Base-by-base conservation (phyloP, 2,329 filamentous ascomycete species). In the Salinomyces thailandicus region DNA sequence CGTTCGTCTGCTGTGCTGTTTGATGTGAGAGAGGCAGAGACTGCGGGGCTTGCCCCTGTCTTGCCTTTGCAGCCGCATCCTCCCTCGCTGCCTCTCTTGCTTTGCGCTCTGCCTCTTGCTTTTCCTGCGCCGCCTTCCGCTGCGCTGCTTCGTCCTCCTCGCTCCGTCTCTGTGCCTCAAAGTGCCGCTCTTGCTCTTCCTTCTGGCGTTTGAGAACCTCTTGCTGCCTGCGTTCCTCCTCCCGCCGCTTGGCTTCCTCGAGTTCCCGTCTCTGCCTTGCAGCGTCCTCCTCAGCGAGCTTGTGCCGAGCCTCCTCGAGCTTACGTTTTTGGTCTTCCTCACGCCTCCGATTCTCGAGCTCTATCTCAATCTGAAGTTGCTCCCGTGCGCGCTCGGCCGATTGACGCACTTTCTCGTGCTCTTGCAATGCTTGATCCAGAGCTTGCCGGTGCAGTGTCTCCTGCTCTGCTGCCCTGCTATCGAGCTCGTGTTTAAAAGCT, bases 401-500 rank as follows among this genome's bases (percentile, higher is more conserved):
- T 35, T 66, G 60, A 31, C 68, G 69, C 8, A 89, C 71, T 18
- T 73, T 69, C 24, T 81, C 73, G 55, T 86, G 82, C 51, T 80
- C 73, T 11, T 68, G 67, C 33, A 75, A 74, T 3, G 79, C 79
- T 31, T 72, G 71, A 31, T 72, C 73, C 12, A 89, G 69, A 11
- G 80, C 79, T 47, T 77, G 72, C 27, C 22, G 69, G 53, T 85
- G 79, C 37, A 66, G 68, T 33, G 72, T 64, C 52, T 79, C 77
- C 20, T 71, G 73, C 44, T 82, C 77, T 22, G 73, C 69, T 19
- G 73, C 68, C 35, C 76, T 72, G 27, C 66, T 65, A 40, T 85
- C 77, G 18, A 84, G 71, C 16, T 66, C 70, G 15, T 75, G 69
- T 28, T 75, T 66, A 41, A 73, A 73, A 6, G 61, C 53, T 2